phyloP scores from a whole-genome alignment of 768 basidiomycete genomes.

The Leccinum disarticulatum region DNA sequence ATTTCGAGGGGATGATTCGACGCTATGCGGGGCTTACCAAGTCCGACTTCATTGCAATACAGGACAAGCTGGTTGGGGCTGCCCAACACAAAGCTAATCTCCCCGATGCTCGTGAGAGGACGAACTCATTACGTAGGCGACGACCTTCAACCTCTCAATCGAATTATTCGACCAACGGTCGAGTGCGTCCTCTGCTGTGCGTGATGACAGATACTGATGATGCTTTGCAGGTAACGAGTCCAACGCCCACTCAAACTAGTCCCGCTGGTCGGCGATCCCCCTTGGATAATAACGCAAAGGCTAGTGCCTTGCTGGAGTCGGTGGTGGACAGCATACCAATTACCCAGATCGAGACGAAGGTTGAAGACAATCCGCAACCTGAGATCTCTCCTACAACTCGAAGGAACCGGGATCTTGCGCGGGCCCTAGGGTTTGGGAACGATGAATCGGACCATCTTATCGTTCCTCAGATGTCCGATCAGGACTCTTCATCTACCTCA shows the following conservation, averaged over 20 bases:
- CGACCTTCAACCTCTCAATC: constrained; percentile 85
- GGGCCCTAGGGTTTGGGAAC: constrained; percentile 63
- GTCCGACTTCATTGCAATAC: constrained; percentile 67
- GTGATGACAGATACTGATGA: constrained; percentile 8
- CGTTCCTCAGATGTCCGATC: constrained; percentile 21
- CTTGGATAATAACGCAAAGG: constrained; percentile 55
- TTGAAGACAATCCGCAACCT: constrained; percentile 29
- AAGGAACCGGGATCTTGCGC: constrained; percentile 73
- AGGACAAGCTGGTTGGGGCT: constrained; percentile 71
- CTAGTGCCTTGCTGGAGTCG: constrained; percentile 66
- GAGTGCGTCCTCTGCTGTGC: constrained; percentile 33
- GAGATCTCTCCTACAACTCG: constrained; percentile 53
- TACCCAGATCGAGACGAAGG: constrained; percentile 29
- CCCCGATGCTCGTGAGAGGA: constrained; percentile 59
- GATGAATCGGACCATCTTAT: constrained; percentile 35
- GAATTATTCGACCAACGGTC: constrained; percentile 61
- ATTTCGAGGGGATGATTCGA: constrained; percentile 66
- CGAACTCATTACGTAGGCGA: constrained; percentile 70
- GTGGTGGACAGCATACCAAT: constrained; percentile 54
- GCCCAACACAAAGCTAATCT: constrained; percentile 56
- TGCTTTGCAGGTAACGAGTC: constrained; percentile 53
- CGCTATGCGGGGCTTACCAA: constrained; percentile 68
- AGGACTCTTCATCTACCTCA: constrained; percentile 31
- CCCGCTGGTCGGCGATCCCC: constrained; percentile 31
- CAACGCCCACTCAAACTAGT: constrained; percentile 41